phyloP scores from a whole-genome alignment of 331 rosid species.

The Dryas integrifolia region DNA sequence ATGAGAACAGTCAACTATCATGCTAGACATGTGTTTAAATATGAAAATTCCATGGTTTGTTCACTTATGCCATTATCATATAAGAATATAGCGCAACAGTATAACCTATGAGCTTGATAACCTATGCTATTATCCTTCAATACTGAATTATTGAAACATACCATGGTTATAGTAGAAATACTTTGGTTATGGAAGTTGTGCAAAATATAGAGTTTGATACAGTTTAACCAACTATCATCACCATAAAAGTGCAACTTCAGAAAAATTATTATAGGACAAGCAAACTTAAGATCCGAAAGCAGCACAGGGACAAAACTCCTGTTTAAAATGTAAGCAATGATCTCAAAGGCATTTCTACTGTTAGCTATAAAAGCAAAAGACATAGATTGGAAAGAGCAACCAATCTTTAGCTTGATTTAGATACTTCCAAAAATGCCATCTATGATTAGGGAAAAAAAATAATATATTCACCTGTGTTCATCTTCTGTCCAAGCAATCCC shows the following conservation, averaged over 20 bases:
- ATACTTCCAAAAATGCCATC: slow-evolving; percentile 16
- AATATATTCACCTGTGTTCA: slow-evolving; percentile 73
- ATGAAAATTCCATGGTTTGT: background rate
- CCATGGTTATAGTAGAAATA: background rate
- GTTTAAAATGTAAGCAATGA: background rate
- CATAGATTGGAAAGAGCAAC: slow-evolving; percentile 21
- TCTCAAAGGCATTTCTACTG: slow-evolving; percentile 14
- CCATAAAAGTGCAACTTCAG: slow-evolving; percentile 16
- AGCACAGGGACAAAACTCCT: slow-evolving; percentile 12
- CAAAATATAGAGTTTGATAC: slow-evolving; percentile 5
- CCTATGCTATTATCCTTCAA: too few species aligned
- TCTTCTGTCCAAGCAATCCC: slow-evolving; percentile 97
- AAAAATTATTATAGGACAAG: background rate
- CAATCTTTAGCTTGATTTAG: slow-evolving; percentile 14
- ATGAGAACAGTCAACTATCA: background rate
- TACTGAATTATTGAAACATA: background rate
- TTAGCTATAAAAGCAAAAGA: slow-evolving; percentile 14
- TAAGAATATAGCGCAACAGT: background rate
- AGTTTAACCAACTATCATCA: slow-evolving; percentile 21
- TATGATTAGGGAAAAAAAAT: slow-evolving; percentile 16
- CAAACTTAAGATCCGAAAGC: slow-evolving; percentile 13
- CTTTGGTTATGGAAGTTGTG: slow-evolving; percentile 1
- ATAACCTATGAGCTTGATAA: slow-evolving; percentile 3
- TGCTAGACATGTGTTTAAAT: background rate
- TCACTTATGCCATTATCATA: background rate